A percentile compares a stretch with the other conserved stretches of the same genome.
phyloP scores from a whole-genome alignment of 2,329 filamentous ascomycete species.

The Aspergillus sp. region DNA sequence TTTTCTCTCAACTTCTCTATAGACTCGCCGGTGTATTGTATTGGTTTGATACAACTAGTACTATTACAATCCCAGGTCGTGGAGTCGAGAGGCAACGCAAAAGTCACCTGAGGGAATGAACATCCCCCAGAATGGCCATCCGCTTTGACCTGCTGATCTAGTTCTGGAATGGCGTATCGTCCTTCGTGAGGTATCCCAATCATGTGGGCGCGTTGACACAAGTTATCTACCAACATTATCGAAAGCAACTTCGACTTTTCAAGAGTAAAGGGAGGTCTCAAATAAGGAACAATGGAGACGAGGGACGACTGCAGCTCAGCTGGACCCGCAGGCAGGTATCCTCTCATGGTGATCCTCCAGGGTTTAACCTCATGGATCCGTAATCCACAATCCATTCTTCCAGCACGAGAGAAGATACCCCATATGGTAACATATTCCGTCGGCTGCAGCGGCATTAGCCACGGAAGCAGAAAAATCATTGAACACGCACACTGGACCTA shows the following conservation, averaged over 20 bases:
- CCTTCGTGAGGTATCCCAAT: neutral
- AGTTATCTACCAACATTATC: neutral
- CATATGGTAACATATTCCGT: slow-evolving; percentile 10
- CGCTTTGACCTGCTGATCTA: neutral
- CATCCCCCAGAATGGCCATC: neutral
- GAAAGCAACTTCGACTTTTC: too few relatives aligned
- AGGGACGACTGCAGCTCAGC: neutral
- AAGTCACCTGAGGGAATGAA: neutral
- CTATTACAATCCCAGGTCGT: neutral
- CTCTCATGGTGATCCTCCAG: neutral
- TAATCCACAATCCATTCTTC: neutral
- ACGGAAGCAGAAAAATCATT: neutral
- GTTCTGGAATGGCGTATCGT: neutral
- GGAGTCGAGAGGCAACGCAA: neutral
- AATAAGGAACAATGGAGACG: neutral
- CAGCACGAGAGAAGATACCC: slow-evolving; percentile 13
- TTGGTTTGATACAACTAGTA: slow-evolving; percentile 8
- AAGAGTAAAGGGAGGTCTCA: too few relatives aligned
- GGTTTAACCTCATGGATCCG: neutral
- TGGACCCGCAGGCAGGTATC: neutral
- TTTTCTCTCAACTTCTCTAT: neutral
- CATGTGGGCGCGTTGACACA: neutral
- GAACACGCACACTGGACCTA: neutral
- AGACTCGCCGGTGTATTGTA: neutral
- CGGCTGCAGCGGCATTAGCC: slow-evolving; percentile 5